Percentiles rank a stretch among this genome's conserved stretches.
phyloP scores from a whole-genome alignment of 352 stramenopile species.

The Peronospora belbahrii region DNA sequence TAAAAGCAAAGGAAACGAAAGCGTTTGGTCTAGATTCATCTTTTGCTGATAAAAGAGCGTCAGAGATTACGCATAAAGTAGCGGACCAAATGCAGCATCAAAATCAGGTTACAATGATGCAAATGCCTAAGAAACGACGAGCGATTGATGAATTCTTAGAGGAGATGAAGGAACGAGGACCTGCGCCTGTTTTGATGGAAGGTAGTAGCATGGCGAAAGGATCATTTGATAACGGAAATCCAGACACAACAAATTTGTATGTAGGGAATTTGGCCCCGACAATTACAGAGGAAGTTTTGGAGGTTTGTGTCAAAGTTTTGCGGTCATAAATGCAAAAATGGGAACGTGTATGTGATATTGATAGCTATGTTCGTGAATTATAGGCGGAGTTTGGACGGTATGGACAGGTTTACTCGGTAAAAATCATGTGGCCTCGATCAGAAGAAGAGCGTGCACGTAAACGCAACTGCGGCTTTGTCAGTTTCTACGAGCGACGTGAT shows the following conservation, averaged over 20 bases:
- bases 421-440: conserved; percentile 98
- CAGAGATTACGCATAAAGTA: conserved; percentile 62
- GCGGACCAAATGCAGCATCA: conserved; percentile 12
- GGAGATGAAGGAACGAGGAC: conserved; percentile 75
- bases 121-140: conserved; percentile 38
- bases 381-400: conserved; percentile 82
- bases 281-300: conserved; percentile 88
- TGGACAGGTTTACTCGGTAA: conserved; percentile 91
- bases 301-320: conserved; percentile 22
- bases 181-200: conserved; percentile 19
- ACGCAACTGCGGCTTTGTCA: conserved; percentile 93
- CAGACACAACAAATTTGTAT: conserved; percentile 90
- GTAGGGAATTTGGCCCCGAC: conserved; percentile 90
- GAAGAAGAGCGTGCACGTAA: conserved; percentile 87
- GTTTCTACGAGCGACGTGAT: conserved; percentile 82
- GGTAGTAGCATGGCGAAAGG: conserved; percentile 31
- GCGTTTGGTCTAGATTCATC: neutral
- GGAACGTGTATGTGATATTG: neutral
- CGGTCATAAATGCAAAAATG: neutral
- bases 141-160: conserved; percentile 87
- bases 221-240: conserved; percentile 81
- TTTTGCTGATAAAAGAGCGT: conserved; percentile 24
- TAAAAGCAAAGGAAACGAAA: conserved; percentile 19
- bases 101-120: conserved; percentile 7
- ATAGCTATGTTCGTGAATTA: neutral